A percentile compares a stretch with the other conserved stretches of the same genome.
phyloP scores from a whole-genome alignment of 768 basidiomycete genomes.

The Leccinum pellstonianum region DNA sequence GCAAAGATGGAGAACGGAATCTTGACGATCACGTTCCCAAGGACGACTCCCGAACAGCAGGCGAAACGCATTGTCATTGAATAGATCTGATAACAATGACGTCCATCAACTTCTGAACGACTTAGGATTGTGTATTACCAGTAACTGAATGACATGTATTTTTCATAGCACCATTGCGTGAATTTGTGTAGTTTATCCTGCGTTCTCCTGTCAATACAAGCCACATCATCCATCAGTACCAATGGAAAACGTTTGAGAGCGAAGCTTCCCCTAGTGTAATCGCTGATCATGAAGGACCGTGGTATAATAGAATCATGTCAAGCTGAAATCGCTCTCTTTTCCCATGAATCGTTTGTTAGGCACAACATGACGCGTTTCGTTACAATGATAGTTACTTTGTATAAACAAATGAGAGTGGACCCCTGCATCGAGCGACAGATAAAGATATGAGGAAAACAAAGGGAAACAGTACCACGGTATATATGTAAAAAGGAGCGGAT shows the following conservation, averaged over 20 bases:
- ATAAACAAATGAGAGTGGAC: background rate
- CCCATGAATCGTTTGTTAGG: too few species aligned
- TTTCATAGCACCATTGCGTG: too few species aligned
- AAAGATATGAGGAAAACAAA: background rate
- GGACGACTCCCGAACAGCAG: conserved; percentile 35
- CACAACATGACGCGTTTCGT: background rate
- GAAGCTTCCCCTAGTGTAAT: background rate
- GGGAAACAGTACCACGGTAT: background rate
- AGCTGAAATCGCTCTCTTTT: too few species aligned
- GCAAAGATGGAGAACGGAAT: conserved; percentile 47
- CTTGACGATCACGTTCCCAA: conserved; percentile 47
- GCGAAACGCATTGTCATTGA: conserved; percentile 39
- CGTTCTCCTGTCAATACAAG: background rate
- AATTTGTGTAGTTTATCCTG: background rate
- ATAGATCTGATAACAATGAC: background rate
- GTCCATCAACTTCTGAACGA: background rate
- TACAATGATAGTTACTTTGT: background rate
- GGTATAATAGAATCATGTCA: too few species aligned
- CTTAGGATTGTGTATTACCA: background rate
- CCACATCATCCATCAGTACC: background rate
- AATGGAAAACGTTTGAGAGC: background rate
- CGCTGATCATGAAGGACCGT: background rate
- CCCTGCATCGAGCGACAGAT: background rate
- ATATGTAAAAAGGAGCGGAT: background rate
- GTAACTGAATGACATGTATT: too few species aligned